Evolutionary conservation across 495 filamentous ascomycete genomes (phyloP), one percentile per base, ranked within the genome.

Genomic region (Neurospora intermedia): DNA sequence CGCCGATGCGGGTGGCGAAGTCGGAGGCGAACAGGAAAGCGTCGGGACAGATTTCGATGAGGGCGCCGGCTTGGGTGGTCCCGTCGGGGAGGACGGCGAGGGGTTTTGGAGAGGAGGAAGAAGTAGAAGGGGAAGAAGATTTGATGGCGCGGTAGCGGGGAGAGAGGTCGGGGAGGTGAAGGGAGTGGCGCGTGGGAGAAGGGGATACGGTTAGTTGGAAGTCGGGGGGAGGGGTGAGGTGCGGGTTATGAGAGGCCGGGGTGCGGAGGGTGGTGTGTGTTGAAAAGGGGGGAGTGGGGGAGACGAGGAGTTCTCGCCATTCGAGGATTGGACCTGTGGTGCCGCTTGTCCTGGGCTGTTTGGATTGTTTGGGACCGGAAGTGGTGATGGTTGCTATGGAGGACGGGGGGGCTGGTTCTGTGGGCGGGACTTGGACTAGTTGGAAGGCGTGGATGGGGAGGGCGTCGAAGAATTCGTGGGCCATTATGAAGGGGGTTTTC

Each of bases 391-490:
- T 31, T 62, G 54, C 23, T 9, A 62, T 4, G 80, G 73, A 83
- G 80, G 78, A 85, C 83, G 74, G 74, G 78, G 81, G 62, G 18
- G 85, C 81, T 40, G 85, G 80, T 54, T 73, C 69, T 73, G 81
- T 81, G 40, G 86, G 81, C 54, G 87, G 82, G 42, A 94, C 82
- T 54, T 81, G 62, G 75, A 82, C 79, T 35, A 90, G 90, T 78
- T 97, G 90, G 81, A 99, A 99, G 73, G 93, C 92, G 82, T 99
- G 94, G 77, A 99, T 97, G 45, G 96, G 96, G 7, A 98, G 91
- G n/a, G 96, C 96, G 78, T 99, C 96, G 82, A 99, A 98, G 85
- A 99, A 98, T 80, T 99, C 96, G 80, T 99, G 96, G 13, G 95
- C 96, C 43, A 98, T 87, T 70, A 98, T 96, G 82, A 97, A 96